These are phyloP conservation scores for Chlorella sorokiniana DNA, from an alignment of 139 green algal species.

Conservation along the genomic window DNA sequence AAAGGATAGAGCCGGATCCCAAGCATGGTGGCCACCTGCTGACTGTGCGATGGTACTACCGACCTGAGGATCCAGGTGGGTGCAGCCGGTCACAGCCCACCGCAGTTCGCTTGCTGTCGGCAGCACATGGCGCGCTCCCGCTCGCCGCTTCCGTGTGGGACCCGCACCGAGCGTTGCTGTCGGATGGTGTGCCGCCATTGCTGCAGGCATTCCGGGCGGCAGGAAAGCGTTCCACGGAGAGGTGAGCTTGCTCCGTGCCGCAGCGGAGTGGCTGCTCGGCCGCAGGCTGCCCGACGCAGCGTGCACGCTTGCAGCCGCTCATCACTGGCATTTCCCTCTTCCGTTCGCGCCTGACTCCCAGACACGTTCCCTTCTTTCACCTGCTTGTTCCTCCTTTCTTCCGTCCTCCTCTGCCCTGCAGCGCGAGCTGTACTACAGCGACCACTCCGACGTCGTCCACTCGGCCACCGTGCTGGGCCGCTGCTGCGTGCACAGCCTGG, in stretches of 20 bases:
- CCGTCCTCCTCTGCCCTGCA: too few species aligned
- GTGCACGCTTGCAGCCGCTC: too few species aligned
- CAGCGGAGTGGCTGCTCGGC: too few species aligned
- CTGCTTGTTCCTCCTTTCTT: too few species aligned
- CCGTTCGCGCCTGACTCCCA: too few species aligned
- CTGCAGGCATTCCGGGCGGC: not conserved
- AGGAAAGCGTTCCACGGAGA: conserved; percentile 15
- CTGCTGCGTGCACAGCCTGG: conserved; percentile 6
- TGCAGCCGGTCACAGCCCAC: not conserved
- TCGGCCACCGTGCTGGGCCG: conserved; percentile 4
- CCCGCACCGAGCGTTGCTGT: not conserved
- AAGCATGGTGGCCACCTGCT: conserved; percentile 6
- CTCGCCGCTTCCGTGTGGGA: not conserved
- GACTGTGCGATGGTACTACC: not conserved
- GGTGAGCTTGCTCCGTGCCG: too few species aligned
- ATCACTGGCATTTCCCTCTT: too few species aligned
- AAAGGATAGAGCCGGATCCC: not conserved
- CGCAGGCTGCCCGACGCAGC: too few species aligned
- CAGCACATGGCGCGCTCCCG: not conserved
- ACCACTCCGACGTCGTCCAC: not conserved
- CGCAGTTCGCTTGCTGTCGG: not conserved
- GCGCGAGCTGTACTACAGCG: conserved; percentile 15
- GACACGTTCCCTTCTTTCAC: too few species aligned
- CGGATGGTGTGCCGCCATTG: too few species aligned
- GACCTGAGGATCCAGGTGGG: conserved; percentile 12